These are phyloP conservation scores for Helenozyma baotianmanensis DNA, from an alignment of 805 yeast genomes.

Conservation along the genomic window DNA sequence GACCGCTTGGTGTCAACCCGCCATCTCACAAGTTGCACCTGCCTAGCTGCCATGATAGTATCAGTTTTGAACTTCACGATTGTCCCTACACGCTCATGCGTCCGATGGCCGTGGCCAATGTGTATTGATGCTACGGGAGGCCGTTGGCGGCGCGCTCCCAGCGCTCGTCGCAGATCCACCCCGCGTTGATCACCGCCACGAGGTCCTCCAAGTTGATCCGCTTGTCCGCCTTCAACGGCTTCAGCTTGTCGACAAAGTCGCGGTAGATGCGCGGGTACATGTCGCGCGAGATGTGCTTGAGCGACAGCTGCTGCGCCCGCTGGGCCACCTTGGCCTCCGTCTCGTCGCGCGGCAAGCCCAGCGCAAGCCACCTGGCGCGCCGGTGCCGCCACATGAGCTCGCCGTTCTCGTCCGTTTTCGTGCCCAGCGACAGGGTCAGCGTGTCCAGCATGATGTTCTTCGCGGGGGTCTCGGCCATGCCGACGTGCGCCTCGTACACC, in stretches of 20 bases:
- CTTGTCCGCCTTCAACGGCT: slow-evolving; percentile 49
- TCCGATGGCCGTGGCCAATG: no score
- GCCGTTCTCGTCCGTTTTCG: slow-evolving; percentile 36
- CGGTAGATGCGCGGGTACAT: slow-evolving; percentile 61
- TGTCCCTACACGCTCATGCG: no score
- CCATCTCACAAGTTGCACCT: no score
- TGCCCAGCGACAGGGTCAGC: no score
- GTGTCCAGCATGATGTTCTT: no score
- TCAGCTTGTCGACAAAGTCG: slow-evolving; percentile 64
- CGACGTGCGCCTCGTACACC: slow-evolving; percentile 19
- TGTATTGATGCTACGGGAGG: slow-evolving; percentile 11
- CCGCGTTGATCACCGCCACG: slow-evolving; percentile 66
- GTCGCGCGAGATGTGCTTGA: slow-evolving; percentile 41
- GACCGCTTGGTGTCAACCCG: no score
- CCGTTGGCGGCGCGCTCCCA: slow-evolving; percentile 58
- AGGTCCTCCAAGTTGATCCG: slow-evolving; percentile 75
- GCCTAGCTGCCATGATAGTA: no score
- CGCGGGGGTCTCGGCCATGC: no score
- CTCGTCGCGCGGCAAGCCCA: slow-evolving; percentile 25
- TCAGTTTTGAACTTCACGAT: no score
- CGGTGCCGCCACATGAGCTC: slow-evolving; percentile 65
- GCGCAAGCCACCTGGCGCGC: slow-evolving; percentile 61
- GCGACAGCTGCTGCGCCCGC: slow-evolving; percentile 15
- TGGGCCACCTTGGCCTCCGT: slow-evolving; percentile 9
- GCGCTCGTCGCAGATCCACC: slow-evolving; percentile 76